A percentile compares a stretch with the other conserved stretches of the same genome.
Conservation (phyloP, 495 filamentous ascomycete genomes). For the Penicillium ucsense region DNA sequence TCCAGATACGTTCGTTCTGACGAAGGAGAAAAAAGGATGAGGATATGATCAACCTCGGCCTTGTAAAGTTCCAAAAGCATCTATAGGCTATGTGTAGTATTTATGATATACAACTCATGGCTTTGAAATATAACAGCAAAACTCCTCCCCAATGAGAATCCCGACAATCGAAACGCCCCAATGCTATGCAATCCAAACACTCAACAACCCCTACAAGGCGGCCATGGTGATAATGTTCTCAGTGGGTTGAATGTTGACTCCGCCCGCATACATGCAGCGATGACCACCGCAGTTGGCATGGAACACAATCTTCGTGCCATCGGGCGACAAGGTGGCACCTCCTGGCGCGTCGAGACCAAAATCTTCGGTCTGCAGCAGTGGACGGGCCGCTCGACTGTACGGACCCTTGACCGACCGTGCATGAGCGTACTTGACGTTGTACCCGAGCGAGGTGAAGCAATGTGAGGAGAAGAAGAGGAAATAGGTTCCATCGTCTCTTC, state of each 20-base stretch:
- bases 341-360: constrained; percentile 39
- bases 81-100: too few relatives aligned
- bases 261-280: constrained; percentile 25
- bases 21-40: too few relatives aligned
- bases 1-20: too few relatives aligned
- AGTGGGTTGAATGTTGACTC: constrained; percentile 15
- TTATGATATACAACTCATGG: too few relatives aligned
- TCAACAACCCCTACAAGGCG: neutral
- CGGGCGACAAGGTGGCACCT: constrained; percentile 37
- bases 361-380: constrained; percentile 31
- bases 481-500: constrained; percentile 36
- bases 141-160: too few relatives aligned
- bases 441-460: constrained; percentile 41
- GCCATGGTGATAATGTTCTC: constrained; percentile 10
- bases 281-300: constrained; percentile 38
- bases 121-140: too few relatives aligned
- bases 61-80: too few relatives aligned
- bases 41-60: too few relatives aligned
- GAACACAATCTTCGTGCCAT: constrained; percentile 39
- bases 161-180: neutral
- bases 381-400: constrained; percentile 25
- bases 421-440: constrained; percentile 47
- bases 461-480: constrained; percentile 53
- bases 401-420: constrained; percentile 35
- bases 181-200: constrained; percentile 1